Evolutionary conservation across 352 stramenopile genomes (phyloP), one percentile per base, ranked within the genome.

Genomic region (Phytopythium ostracodes): DNA sequence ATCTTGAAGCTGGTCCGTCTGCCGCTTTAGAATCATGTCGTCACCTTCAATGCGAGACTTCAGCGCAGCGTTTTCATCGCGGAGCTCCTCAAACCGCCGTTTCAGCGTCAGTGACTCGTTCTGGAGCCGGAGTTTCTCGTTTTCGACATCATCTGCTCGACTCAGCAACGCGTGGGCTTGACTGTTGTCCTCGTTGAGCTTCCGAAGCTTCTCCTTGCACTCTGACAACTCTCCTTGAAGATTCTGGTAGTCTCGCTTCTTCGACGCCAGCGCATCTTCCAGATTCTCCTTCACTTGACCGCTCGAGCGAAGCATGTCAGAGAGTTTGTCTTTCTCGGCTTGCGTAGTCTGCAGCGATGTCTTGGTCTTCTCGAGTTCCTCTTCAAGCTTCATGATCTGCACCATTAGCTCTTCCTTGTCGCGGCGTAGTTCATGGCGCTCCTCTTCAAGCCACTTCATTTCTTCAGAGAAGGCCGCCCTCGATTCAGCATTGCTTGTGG

Each of bases 371-470:
- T 81, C 76, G 12, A 90, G 46, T 1, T 81, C 70, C 52, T 89
- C 72, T 61, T 92, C 79, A 5, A 88, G 76, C 29, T 71, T 68
- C 56, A 91, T 72, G 6, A 88, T 60, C 55, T 88, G 76, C 49
- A 72, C 24, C 68, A 86, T 75, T 3, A 88, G 55, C 7, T 82
- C 71, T 57, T 92, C 79, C 54, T 87, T 87, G 12, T 73, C 72
- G 3, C 72, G 67, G 14, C 77, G 71, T 17, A 90, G 67, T 29
- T 87, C 71, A 24, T 79, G 70, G 27, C 81, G 75, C 50, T 91
- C 81, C 59, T 91, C 76, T 49, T 91, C 76, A 4, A 90, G 66
- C 81, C 84, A 90, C 61, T 86, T 89, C 59, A 87, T 83, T 59
- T 92, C 77, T 56, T 90, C 77, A 5, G 71, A 71, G 49, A 85